Base-by-base conservation (phyloP, 805 yeast species). In the Kregervanrija pseudodelftensis region DNA sequence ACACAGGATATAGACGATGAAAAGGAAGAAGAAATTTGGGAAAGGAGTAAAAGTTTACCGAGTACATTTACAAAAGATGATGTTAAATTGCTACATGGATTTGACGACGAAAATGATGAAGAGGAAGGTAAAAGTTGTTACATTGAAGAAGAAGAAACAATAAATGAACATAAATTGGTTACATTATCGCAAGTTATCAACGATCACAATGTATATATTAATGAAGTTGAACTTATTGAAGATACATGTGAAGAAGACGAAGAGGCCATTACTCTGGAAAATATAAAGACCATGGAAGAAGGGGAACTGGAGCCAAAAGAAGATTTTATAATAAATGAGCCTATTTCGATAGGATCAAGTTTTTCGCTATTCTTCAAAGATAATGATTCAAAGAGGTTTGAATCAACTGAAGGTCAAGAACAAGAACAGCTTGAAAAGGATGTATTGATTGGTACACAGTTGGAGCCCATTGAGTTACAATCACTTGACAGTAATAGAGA, bases 211-310 rank as follows among this genome's bases (percentile, higher is more conserved):
- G 28, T 22, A 7, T 22, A 22, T 22, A 22, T 22, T 22, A 22
- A 22, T 22, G 28, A 22, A 22, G 8, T 22, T 22, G 28, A 22
- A 22, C 28, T 22, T 22, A 34, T 40, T 9, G 32, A 36, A 8
- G 48, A 43, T 33, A 43, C 44, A 22, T 36, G 35, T 37, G 48
- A 45, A 16, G 50, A 37, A 12, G 33, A n/a, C 3, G 36, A 12
- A 3, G 40, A 32, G 4, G 36, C 28, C 8, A 28, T 45, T 28
- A 39, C 44, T 10, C 17, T 33, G 32, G 41, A 40, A 16, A 28
- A 37, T 37, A 34, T 43, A 30, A 42, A 39, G 35, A 32, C 34
- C n/a, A 13, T 39, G 9, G 38, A 28, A 16, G 17, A 7, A 22
- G 8, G 7, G 28, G 28, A 22, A 22, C 8, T 2, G 7, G 28